These are phyloP conservation scores for Podospora pseudoanserina DNA, from an alignment of 495 filamentous ascomycete genomes.

Conservation along the genomic window DNA sequence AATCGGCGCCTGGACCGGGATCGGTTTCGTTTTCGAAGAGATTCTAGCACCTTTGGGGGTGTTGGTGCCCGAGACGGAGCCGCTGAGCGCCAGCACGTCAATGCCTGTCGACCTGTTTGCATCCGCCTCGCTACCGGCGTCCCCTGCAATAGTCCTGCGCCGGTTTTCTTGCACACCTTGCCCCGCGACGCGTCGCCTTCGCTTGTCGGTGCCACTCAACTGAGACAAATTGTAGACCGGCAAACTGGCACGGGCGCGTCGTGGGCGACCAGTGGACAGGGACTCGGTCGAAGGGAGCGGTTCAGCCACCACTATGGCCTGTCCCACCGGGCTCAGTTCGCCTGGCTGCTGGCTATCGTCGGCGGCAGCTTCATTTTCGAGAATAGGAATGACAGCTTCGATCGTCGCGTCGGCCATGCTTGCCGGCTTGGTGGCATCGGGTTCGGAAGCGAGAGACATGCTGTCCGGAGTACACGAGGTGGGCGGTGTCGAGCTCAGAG, in stretches of 20 bases:
- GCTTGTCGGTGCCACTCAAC: slow-evolving; percentile 47
- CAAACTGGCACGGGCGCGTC: slow-evolving; percentile 43
- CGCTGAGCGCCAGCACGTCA: neutral
- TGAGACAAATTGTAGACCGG: slow-evolving; percentile 55
- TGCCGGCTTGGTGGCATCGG: slow-evolving; percentile 22
- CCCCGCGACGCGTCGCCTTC: slow-evolving; percentile 40
- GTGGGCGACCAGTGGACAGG: slow-evolving; percentile 34
- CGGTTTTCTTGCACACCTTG: slow-evolving; percentile 36
- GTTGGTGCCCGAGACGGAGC: slow-evolving; percentile 23
- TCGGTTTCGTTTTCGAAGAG: slow-evolving; percentile 30
- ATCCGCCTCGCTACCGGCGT: slow-evolving; percentile 5
- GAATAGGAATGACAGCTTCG: slow-evolving; percentile 23
- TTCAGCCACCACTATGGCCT: slow-evolving; percentile 40
- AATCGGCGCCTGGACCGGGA: slow-evolving; percentile 31
- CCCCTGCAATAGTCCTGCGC: slow-evolving; percentile 43
- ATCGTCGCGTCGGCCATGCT: slow-evolving; percentile 17
- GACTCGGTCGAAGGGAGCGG: slow-evolving; percentile 17
- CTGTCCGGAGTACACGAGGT: slow-evolving; percentile 45
- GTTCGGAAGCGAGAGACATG: slow-evolving; percentile 44
- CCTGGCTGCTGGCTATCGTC: slow-evolving; percentile 13
- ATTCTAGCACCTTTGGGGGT: slow-evolving; percentile 33
- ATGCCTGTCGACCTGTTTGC: neutral
- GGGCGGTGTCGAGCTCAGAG: slow-evolving; percentile 48
- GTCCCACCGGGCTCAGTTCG: slow-evolving; percentile 30
- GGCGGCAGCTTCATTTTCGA: slow-evolving; percentile 22